Conservation (phyloP, 495 filamentous ascomycete species). For the Xylaria intraflava region DNA sequence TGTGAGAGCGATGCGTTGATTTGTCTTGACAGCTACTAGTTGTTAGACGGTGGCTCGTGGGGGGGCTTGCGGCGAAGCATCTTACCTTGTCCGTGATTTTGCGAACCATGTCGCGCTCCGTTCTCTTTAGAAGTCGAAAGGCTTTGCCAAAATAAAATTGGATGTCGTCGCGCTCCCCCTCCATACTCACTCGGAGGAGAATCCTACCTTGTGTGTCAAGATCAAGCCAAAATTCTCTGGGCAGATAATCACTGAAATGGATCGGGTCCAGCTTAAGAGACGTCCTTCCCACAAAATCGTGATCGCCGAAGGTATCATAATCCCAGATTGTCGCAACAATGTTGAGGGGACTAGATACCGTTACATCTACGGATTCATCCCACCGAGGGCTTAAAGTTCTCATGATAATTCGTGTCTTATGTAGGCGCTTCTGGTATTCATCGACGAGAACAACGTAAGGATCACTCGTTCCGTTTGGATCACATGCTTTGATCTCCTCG, state of each 20-base stretch:
- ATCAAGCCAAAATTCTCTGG: conserved; percentile 94
- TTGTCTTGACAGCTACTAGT: conserved; percentile 73
- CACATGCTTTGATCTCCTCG: conserved; percentile 97
- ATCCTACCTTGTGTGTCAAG: conserved; percentile 92
- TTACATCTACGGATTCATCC: conserved; percentile 97
- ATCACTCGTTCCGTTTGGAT: conserved; percentile 89
- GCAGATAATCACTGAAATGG: conserved; percentile 93
- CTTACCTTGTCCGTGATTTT: conserved; percentile 95
- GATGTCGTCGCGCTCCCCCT: conserved; percentile 96
- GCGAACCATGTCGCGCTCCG: conserved; percentile 94
- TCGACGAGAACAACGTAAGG: conserved; percentile 96
- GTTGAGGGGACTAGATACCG: conserved; percentile 82
- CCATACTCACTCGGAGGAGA: conserved; percentile 90
- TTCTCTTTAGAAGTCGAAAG: conserved; percentile 88
- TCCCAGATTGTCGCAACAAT: conserved; percentile 98
- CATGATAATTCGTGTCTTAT: conserved; percentile 90
- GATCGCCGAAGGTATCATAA: conserved; percentile 94
- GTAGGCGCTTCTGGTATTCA: conserved; percentile 95
- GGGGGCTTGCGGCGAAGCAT: neutral
- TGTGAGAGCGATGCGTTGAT: conserved; percentile 86
- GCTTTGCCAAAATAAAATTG: conserved; percentile 98
- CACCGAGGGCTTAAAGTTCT: conserved; percentile 90
- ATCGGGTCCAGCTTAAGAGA: conserved; percentile 90
- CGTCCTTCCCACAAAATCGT: conserved; percentile 93
- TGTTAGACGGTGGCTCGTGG: conserved; percentile 15